These are phyloP conservation scores for Cylindrodendrum hubeiense DNA, from an alignment of 2,329 filamentous ascomycete genomes.

Conservation along the genomic window DNA sequence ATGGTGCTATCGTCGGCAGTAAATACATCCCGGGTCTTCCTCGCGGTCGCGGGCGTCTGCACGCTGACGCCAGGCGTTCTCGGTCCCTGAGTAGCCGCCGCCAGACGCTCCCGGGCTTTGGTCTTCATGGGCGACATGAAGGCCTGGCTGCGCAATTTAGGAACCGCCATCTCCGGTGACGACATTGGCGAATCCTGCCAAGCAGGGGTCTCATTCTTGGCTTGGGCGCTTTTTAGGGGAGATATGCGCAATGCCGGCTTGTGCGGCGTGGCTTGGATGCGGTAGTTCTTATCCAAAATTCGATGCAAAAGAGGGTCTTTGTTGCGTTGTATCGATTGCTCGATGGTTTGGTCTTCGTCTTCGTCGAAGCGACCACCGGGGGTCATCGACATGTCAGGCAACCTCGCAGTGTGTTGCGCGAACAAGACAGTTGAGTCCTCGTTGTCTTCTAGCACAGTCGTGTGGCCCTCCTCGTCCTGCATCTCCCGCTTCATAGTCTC, in stretches of 20 bases:
- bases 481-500: conserved; percentile 79
- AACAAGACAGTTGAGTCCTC: conserved; percentile 64
- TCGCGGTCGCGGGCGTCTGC: conserved; percentile 74
- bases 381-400: conserved; percentile 75
- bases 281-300: conserved; percentile 95
- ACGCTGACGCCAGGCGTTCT: conserved; percentile 88
- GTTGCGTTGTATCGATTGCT: conserved; percentile 52
- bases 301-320: conserved; percentile 88
- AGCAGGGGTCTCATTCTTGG: conserved; percentile 51
- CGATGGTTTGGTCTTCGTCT: conserved; percentile 50
- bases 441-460: conserved; percentile 51
- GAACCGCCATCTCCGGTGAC: conserved; percentile 83
- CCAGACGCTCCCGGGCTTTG: conserved; percentile 56
- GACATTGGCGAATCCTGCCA: conserved; percentile 74
- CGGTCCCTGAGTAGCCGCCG: conserved; percentile 61
- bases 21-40: conserved; percentile 65
- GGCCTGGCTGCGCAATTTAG: conserved; percentile 85
- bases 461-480: conserved; percentile 57
- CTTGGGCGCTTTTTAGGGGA: conserved; percentile 56
- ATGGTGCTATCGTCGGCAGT: conserved; percentile 40
- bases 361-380: conserved; percentile 54
- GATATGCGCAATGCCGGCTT: conserved; percentile 62
- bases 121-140: conserved; percentile 81
- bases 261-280: conserved; percentile 91
- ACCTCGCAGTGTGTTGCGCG: conserved; percentile 64